Percentiles rank a stretch among this genome's conserved stretches.
Conservation (phyloP, 345 rosid species). For the Psidium guajava region DNA sequence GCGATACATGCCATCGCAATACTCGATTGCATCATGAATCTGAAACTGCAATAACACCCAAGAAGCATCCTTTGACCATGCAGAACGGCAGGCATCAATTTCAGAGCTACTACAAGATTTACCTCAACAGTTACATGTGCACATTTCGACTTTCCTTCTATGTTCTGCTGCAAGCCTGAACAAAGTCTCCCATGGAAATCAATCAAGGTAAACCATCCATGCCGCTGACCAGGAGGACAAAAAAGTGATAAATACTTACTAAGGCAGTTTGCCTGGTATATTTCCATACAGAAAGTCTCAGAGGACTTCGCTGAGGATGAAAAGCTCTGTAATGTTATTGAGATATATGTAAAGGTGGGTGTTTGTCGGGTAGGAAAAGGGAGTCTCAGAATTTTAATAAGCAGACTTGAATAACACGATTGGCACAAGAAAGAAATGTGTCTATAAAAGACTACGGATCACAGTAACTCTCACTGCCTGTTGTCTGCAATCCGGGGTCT, state of each 20-base stretch:
- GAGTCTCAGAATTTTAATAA: not conserved
- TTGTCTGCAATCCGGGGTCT: constrained; percentile 23
- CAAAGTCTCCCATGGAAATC: not conserved
- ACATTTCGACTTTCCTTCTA: not conserved
- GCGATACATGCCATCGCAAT: not conserved
- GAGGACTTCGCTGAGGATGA: not conserved
- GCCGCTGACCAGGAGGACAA: not conserved
- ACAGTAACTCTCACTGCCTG: not conserved
- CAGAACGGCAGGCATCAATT: not conserved
- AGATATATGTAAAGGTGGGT: not conserved
- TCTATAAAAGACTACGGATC: not conserved
- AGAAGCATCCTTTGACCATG: not conserved
- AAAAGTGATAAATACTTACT: not conserved
- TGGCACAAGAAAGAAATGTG: not conserved
- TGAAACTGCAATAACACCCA: not conserved
- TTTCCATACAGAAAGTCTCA: not conserved
- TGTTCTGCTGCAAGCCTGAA: not conserved
- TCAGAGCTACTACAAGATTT: not conserved
- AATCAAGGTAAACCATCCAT: not conserved
- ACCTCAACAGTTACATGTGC: not conserved
- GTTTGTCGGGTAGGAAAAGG: not conserved
- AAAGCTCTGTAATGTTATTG: not conserved
- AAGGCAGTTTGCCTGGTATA: not conserved
- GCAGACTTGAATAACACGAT: not conserved
- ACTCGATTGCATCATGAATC: not conserved